Conservation (phyloP, 106 monocot species). For the Dendrobium officinale region DNA sequence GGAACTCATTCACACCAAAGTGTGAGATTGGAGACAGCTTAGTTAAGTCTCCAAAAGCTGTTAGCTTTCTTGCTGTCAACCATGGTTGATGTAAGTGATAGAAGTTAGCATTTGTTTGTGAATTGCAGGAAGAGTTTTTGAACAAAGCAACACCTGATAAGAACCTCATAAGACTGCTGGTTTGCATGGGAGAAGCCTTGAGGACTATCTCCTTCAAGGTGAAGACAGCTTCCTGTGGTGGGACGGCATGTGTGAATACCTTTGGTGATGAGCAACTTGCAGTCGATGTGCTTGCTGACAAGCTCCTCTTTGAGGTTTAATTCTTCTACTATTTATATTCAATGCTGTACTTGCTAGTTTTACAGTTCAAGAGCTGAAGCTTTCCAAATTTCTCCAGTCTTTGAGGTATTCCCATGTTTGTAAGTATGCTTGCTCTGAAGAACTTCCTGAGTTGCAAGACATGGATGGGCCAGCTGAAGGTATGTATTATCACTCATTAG, state of each 20-base stretch:
- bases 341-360: neutral
- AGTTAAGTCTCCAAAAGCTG: constrained; percentile 10
- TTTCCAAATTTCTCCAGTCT: constrained; percentile 30
- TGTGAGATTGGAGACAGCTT: constrained; percentile 83
- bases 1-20: constrained; percentile 42
- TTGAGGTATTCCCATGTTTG: constrained; percentile 88
- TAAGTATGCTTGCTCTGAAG: constrained; percentile 99
- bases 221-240: constrained; percentile 81
- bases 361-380: neutral
- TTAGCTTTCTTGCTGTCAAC: neutral
- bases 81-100: neutral
- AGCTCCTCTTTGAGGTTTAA: constrained; percentile 85
- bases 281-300: constrained; percentile 88
- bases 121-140: constrained; percentile 77
- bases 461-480: constrained; percentile 93
- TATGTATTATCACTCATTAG: constrained; percentile 1
- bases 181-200: constrained; percentile 91
- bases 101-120: neutral
- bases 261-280: constrained; percentile 98
- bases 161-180: constrained; percentile 75
- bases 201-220: constrained; percentile 97
- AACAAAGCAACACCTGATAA: constrained; percentile 86
- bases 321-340: neutral
- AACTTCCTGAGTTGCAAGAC: constrained; percentile 95
- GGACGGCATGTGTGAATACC: constrained; percentile 91